Evolutionary conservation across 164 flowering plant species (phyloP).

Genomic region (Annona cherimola): DNA sequence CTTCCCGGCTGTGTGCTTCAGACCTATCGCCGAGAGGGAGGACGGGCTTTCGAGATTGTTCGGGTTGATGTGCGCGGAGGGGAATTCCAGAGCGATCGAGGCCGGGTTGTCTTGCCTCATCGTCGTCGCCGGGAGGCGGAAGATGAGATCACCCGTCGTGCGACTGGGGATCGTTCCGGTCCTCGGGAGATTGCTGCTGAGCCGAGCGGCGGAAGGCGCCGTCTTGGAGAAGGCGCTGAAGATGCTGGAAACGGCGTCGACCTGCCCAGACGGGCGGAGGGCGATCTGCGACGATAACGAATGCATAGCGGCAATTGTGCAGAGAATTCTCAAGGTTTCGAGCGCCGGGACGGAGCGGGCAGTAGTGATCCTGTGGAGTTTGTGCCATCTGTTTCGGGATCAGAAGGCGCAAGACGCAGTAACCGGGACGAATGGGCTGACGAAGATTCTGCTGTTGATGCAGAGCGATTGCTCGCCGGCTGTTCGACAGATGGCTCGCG

Average conservation of each 20-base stretch:
- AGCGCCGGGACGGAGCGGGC: slow-evolving; percentile 64
- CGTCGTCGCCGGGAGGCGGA: slow-evolving; percentile 32
- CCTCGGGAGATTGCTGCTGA: slow-evolving; percentile 23
- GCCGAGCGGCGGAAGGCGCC: slow-evolving; percentile 13
- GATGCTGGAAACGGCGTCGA: slow-evolving; percentile 50
- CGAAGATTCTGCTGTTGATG: slow-evolving; percentile 73
- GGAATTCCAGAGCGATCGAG: slow-evolving; percentile 30
- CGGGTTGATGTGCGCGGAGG: slow-evolving; percentile 20
- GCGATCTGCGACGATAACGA: slow-evolving; percentile 43
- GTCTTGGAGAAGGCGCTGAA: slow-evolving; percentile 44
- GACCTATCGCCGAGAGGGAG: slow-evolving; percentile 30
- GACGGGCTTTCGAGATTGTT: slow-evolving; percentile 36
- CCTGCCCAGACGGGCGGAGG: slow-evolving; percentile 54
- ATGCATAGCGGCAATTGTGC: slow-evolving; percentile 42
- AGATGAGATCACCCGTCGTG: slow-evolving; percentile 31
- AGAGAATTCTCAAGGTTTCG: slow-evolving; percentile 64
- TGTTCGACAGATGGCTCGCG: slow-evolving; percentile 61
- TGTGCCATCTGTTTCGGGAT: slow-evolving; percentile 57
- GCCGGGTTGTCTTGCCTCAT: slow-evolving; percentile 48
- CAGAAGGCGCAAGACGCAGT: slow-evolving; percentile 52
- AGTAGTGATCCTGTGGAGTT: slow-evolving; percentile 71
- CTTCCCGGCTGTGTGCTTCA: not conserved
- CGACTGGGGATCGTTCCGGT: slow-evolving; percentile 35
- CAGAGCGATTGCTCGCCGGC: slow-evolving; percentile 75
- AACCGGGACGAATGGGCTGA: slow-evolving; percentile 50